These are phyloP conservation scores for Aulographum hederae DNA, from an alignment of 2,329 filamentous ascomycete genomes.

Conservation along the genomic window DNA sequence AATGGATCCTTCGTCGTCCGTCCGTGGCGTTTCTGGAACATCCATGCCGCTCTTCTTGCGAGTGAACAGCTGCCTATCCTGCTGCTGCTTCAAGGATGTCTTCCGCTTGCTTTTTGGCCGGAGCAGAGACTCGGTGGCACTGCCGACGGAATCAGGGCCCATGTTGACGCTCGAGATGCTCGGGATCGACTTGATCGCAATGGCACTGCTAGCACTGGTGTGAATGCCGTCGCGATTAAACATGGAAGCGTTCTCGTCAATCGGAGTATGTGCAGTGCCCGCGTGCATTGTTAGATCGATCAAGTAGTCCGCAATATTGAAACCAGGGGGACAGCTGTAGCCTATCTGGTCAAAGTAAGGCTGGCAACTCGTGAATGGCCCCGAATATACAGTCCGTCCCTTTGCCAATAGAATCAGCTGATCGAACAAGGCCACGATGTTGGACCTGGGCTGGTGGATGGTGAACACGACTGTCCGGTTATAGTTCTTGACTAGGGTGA, in stretches of 20 bases:
- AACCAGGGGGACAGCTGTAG: constrained; percentile 84
- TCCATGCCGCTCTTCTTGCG: constrained; percentile 47
- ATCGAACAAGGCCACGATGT: constrained; percentile 95
- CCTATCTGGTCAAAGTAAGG: constrained; percentile 83
- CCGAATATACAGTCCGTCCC: constrained; percentile 83
- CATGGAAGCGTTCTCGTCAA: constrained; percentile 38
- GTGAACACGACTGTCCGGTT: constrained; percentile 96
- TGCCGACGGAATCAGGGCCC: constrained; percentile 34
- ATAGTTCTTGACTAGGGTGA: constrained; percentile 87
- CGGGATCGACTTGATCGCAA: constrained; percentile 76
- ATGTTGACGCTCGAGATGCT: constrained; percentile 63
- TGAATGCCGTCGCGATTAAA: constrained; percentile 41
- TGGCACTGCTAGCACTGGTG: constrained; percentile 68
- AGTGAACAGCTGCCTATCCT: constrained; percentile 82
- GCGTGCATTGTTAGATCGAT: constrained; percentile 98
- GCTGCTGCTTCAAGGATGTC: constrained; percentile 66
- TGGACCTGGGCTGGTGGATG: constrained; percentile 93
- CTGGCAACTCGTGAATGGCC: constrained; percentile 75
- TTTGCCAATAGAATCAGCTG: constrained; percentile 79
- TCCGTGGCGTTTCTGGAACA: constrained; percentile 25
- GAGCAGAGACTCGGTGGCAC: constrained; percentile 31
- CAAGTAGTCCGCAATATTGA: constrained; percentile 97
- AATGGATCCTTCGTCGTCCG: constrained; percentile 33
- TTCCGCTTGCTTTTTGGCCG: constrained; percentile 53
- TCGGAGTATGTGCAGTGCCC: constrained; percentile 35